Evolutionary conservation across 768 basidiomycete genomes (phyloP), one percentile per base, ranked within the genome.

Genomic region (Hortiboletus flavorubellus): DNA sequence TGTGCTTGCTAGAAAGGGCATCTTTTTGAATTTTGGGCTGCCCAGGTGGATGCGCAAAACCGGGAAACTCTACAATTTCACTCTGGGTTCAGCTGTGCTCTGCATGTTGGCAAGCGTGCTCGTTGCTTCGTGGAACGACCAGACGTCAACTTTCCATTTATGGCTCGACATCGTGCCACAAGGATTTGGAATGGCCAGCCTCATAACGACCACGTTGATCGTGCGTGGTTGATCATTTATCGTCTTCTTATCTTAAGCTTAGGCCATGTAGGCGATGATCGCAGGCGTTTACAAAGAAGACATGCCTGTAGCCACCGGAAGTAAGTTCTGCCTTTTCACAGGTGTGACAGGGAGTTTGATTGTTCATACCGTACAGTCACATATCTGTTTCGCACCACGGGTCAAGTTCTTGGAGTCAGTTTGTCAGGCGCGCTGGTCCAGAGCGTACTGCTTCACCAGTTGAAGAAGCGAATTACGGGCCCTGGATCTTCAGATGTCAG

Each of bases 391-490:
- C 78, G 95, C 59, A 94, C 93, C 8, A 89, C 91, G 16, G 95
- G 95, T 3, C 96, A 98, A 76, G 97, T 97, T 23, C 79, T 98
- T 51, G 97, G 96, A 35, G 96, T 99, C 51, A 90, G 91, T 63
- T 75, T 95, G 44, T 86, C 86, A 62, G 91, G 93, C 21, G 87
- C 92, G 0, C 69, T 98, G 29, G 74, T 95, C 33, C 96, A 99
- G 72, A 80, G 82, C 6, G 79, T 96, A 35, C 78, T 99, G 39
- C 73, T 86, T 30, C 70, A 76, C 46, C 83, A 90, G 65, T 76
- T 99, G 51, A 81, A 82, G 53, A 72, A 78, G 57, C 80, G 86
- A 49, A 95, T 99, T 61, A 80, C 78, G 7, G 95, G 91, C 1
- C 85, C 89, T 43, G 81, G 79, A 53, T 81, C 95, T 51, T 75